Percentiles rank a stretch among this genome's conserved stretches.
phyloP scores from a whole-genome alignment of 169 alveolate species.

The Plasmodium vivax region DNA sequence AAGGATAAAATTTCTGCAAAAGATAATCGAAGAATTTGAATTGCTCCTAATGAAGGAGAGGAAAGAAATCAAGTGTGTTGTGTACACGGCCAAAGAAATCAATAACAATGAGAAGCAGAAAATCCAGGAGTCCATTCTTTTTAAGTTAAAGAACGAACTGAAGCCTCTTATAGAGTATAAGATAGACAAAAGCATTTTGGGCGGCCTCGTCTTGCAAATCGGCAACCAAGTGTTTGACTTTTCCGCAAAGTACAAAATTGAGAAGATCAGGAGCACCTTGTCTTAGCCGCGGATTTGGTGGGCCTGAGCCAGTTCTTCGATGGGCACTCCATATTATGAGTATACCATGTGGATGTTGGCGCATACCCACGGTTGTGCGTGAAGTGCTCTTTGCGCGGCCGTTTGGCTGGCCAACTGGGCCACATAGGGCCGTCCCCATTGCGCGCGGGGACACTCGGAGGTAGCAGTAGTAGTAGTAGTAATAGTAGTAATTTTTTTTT shows the following conservation, averaged over 20 bases:
- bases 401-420: background rate
- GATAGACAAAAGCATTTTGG: constrained; percentile 42
- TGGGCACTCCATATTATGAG: background rate
- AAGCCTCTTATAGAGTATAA: constrained; percentile 56
- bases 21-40: constrained; percentile 70
- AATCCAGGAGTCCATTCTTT: constrained; percentile 35
- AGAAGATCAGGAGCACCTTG: constrained; percentile 43
- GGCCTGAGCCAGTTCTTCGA: background rate
- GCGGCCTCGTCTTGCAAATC: constrained; percentile 56
- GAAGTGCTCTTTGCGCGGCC: background rate
- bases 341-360: background rate
- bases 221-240: constrained; percentile 72
- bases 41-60: constrained; percentile 42
- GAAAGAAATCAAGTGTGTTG: constrained; percentile 70
- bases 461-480: background rate
- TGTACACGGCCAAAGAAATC: constrained; percentile 62
- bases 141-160: constrained; percentile 42
- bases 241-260: constrained; percentile 69
- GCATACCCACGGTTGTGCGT: background rate
- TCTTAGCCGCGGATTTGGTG: background rate
- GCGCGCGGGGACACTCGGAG: background rate
- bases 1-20: constrained; percentile 35
- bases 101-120: constrained; percentile 40
- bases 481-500: background rate
- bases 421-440: background rate